Base-by-base conservation (phyloP, 1,139 yeast genomes). In the Taphrina confusa region DNA sequence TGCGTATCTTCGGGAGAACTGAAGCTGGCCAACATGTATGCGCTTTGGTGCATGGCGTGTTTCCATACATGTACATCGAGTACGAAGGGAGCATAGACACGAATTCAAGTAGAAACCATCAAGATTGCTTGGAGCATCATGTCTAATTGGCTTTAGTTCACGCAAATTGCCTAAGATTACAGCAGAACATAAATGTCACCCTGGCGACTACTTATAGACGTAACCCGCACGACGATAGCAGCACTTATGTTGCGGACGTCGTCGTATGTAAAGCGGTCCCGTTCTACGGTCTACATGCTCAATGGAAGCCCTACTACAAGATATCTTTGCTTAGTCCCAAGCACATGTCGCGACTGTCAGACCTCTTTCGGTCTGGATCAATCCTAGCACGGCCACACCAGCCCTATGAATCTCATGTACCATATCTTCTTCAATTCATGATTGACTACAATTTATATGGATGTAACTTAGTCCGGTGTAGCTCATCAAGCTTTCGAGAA, bases 371-470 rank as follows among this genome's bases (percentile, higher is more conserved):
- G 34, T 81, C 78, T 31, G 83, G 84, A 0, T 72, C 72, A 8
- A 69, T 83, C 2, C 67, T 74, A 45, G 75, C 76, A 1, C 64
- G 64, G 12, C 58, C 66, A 0, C 62, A 71, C 20, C 82, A 82
- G 54, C 81, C 83, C 0, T 87, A 77, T 68, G 98, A 92, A 68
- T 78, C 91, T 0, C 97, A 92, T 69, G 77, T 92, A 11, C 94
- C 96, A 0, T 84, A 76, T 67, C 70, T 81, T 0, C 72, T 89
- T 18, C 97, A 92, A 68, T 89, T 92, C 69, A 72, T 88, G 40
- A 77, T 88, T 0, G 98, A 94, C 69, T 89, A 79, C 72, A 91
- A 91, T 68, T 73, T 91, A 37, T 88, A 80, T 70, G 95, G 96
- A 0, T 88, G 97, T 71, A 84, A 85, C 4, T 86, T 94, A 90